Evolutionary conservation across 331 rosid genomes (phyloP).

Genomic region (Quercus tomentella): DNA sequence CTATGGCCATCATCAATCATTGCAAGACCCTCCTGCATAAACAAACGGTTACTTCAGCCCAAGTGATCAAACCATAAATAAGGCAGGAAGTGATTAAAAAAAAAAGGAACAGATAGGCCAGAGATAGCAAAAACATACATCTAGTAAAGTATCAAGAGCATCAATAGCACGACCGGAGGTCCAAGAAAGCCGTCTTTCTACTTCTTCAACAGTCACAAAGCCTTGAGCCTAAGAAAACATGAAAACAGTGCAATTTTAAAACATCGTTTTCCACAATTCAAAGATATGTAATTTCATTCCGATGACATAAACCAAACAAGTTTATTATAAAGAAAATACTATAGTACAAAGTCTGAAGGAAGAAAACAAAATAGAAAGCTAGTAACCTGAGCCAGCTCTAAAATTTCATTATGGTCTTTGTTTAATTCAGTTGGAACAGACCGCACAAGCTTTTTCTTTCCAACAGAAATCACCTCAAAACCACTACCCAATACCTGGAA

Average conservation of each 20-base stretch:
- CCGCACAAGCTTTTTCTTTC: slow-evolving; percentile 89
- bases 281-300: not conserved
- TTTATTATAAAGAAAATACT: not conserved
- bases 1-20: slow-evolving; percentile 94
- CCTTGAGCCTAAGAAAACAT: slow-evolving; percentile 68
- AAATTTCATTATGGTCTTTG: slow-evolving; percentile 93
- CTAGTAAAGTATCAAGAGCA: slow-evolving; percentile 82
- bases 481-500: slow-evolving; percentile 88
- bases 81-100: not conserved
- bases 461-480: slow-evolving; percentile 91
- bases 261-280: not conserved
- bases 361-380: not conserved
- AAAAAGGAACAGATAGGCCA: not conserved
- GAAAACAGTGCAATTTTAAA: slow-evolving; percentile 9
- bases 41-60: slow-evolving; percentile 11
- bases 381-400: slow-evolving; percentile 95
- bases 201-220: slow-evolving; percentile 77
- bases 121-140: slow-evolving; percentile 44
- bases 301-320: not conserved
- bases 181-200: slow-evolving; percentile 82
- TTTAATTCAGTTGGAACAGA: slow-evolving; percentile 98
- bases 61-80: not conserved
- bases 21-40: slow-evolving; percentile 84
- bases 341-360: not conserved
- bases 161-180: slow-evolving; percentile 81